These are phyloP conservation scores for Spirogloea muscicola DNA, from an alignment of 139 green algal species.

Conservation along the genomic window DNA sequence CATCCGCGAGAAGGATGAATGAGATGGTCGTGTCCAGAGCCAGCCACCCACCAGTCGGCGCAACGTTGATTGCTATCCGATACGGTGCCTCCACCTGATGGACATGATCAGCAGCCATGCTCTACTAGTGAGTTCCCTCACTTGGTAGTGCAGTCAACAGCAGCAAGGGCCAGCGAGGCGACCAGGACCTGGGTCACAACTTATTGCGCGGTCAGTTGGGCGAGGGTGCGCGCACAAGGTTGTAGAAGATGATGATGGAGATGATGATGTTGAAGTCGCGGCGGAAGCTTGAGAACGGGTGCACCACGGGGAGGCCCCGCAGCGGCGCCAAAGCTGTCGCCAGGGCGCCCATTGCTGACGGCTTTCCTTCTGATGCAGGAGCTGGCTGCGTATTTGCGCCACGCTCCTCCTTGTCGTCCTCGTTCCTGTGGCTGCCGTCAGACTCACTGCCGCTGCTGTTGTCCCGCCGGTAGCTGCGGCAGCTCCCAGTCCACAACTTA, in stretches of 20 bases:
- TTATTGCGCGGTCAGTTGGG: background rate
- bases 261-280: conserved; percentile 6
- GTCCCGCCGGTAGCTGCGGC: no score
- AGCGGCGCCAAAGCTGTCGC: background rate
- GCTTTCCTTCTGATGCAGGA: no score
- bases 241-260: background rate
- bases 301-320: background rate
- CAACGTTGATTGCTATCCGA: background rate
- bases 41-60: background rate
- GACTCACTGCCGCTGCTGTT: no score
- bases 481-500: no score
- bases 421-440: no score
- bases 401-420: no score
- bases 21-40: background rate
- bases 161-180: background rate
- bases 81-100: background rate
- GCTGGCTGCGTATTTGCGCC: no score
- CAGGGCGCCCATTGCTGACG: no score
- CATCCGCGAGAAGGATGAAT: background rate
- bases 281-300: conserved; percentile 1
- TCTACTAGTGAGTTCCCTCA: background rate
- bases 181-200: background rate
- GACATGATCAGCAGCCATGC: no score
- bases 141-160: background rate
- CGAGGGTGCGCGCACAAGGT: background rate